Evolutionary conservation across 192 early-diverging fungal genomes (phyloP).

Genomic region (Polychytrium aggregatum): DNA sequence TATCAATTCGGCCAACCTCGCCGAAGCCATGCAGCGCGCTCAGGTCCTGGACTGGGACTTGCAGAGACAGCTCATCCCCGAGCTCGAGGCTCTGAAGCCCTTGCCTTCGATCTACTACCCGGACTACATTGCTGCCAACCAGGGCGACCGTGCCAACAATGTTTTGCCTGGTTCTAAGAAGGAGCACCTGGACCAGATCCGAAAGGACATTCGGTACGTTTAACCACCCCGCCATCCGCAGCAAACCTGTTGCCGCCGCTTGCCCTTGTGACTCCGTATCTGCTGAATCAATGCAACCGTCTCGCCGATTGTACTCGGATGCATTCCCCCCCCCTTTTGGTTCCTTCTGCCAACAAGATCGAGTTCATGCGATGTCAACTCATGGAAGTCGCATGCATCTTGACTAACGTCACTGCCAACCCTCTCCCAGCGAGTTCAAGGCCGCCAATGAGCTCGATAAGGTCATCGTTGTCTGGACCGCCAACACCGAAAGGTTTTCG

Average conservation of each 20-base stretch:
- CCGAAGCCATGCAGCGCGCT: constrained; percentile 88
- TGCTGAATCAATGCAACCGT: too few species aligned
- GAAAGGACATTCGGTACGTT: constrained; percentile 69
- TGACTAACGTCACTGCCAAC: background rate
- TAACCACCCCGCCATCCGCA: background rate
- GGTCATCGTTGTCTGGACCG: constrained; percentile 96
- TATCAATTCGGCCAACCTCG: constrained; percentile 77
- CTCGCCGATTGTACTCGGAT: too few species aligned
- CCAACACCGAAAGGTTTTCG: constrained; percentile 94
- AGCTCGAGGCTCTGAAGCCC: constrained; percentile 72
- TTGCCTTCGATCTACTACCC: constrained; percentile 97
- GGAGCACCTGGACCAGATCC: constrained; percentile 85
- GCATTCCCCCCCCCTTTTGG: background rate
- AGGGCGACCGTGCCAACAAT: constrained; percentile 93
- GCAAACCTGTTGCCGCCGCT: background rate
- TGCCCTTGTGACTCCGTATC: too few species aligned
- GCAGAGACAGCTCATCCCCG: constrained; percentile 79
- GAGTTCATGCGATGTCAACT: background rate
- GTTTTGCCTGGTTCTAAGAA: constrained; percentile 74
- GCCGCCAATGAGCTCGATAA: constrained; percentile 73
- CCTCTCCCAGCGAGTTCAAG: constrained; percentile 72
- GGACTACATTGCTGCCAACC: constrained; percentile 98
- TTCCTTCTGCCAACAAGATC: background rate
- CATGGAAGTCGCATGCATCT: background rate
- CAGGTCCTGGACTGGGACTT: constrained; percentile 92